Percentiles rank a stretch among this genome's conserved stretches.
Conservation (phyloP, 192 early-diverging fungal species). For the Pilobolus umbonatus region DNA sequence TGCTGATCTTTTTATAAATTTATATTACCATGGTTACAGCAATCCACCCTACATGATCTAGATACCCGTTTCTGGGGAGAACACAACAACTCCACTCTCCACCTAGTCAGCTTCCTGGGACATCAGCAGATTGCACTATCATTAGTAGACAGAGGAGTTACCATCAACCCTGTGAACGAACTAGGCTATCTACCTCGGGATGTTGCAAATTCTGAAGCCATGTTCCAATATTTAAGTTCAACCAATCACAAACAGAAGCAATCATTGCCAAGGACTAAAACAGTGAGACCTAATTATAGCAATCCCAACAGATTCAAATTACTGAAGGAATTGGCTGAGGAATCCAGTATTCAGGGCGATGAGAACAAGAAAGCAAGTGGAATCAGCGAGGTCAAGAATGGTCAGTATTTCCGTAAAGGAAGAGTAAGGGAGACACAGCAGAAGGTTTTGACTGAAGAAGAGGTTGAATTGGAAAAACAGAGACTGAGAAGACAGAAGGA, state of each 20-base stretch:
- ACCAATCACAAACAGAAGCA: not conserved
- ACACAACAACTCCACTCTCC: slow-evolving; percentile 23
- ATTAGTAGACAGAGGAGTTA: slow-evolving; percentile 14
- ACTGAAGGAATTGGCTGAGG: slow-evolving; percentile 18
- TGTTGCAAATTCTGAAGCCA: slow-evolving; percentile 1
- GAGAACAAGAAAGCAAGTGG: not conserved
- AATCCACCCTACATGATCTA: slow-evolving; percentile 15
- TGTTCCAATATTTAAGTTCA: not conserved
- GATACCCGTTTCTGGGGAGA: slow-evolving; percentile 21
- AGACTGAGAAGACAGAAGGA: slow-evolving; percentile 14
- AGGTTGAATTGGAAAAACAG: slow-evolving; percentile 21
- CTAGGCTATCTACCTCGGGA: slow-evolving; percentile 17
- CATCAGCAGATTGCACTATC: slow-evolving; percentile 14
- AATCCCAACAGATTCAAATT: slow-evolving; percentile 23
- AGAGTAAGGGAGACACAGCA: slow-evolving; percentile 19
- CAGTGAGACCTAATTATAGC: slow-evolving; percentile 24
- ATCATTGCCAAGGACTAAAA: slow-evolving; percentile 5
- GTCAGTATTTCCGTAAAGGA: slow-evolving; percentile 16
- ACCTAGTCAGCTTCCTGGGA: slow-evolving; percentile 18
- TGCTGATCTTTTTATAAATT: not conserved
- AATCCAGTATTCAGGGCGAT: slow-evolving; percentile 12
- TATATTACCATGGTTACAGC: not conserved
- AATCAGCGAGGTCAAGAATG: not conserved
- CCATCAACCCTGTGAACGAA: slow-evolving; percentile 7
- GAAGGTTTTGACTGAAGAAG: slow-evolving; percentile 20